phyloP scores from a whole-genome alignment of 768 basidiomycete species.

The Pulveroboletus frians region DNA sequence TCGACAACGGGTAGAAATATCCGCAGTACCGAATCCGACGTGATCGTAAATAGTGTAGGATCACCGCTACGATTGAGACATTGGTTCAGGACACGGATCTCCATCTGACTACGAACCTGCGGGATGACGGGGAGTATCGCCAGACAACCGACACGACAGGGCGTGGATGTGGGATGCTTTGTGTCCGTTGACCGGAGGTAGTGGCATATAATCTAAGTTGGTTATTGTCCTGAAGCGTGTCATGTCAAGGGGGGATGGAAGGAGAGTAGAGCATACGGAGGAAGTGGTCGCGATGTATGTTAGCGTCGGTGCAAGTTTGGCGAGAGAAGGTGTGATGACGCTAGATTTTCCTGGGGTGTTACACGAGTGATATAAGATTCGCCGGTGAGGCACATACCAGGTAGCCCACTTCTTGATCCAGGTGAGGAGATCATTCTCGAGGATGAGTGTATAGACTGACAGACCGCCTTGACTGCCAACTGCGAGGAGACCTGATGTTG shows the following conservation, averaged over 20 bases:
- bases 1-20: constrained; percentile 88
- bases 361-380: constrained; percentile 5
- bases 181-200: constrained; percentile 63
- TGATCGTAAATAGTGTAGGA: constrained; percentile 76
- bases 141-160: constrained; percentile 65
- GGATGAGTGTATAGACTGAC: constrained; percentile 69
- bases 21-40: constrained; percentile 74
- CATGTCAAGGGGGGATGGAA: constrained; percentile 9
- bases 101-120: constrained; percentile 42
- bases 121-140: constrained; percentile 65
- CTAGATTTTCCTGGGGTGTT: constrained; percentile 30
- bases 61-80: constrained; percentile 49
- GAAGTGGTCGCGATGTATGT: constrained; percentile 67
- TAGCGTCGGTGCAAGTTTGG: constrained; percentile 70
- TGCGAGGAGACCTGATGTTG: constrained; percentile 61
- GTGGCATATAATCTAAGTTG: constrained; percentile 65
- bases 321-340: constrained; percentile 44
- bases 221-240: constrained; percentile 43
- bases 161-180: constrained; percentile 69
- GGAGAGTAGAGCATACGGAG: constrained; percentile 37
- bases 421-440: constrained; percentile 77
- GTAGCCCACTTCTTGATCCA: constrained; percentile 79
- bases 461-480: constrained; percentile 58
- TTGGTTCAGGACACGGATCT: constrained; percentile 1
- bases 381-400: constrained; percentile 38